Base-by-base conservation (phyloP, 1,139 yeast genomes). In the Pichia sp. region DNA sequence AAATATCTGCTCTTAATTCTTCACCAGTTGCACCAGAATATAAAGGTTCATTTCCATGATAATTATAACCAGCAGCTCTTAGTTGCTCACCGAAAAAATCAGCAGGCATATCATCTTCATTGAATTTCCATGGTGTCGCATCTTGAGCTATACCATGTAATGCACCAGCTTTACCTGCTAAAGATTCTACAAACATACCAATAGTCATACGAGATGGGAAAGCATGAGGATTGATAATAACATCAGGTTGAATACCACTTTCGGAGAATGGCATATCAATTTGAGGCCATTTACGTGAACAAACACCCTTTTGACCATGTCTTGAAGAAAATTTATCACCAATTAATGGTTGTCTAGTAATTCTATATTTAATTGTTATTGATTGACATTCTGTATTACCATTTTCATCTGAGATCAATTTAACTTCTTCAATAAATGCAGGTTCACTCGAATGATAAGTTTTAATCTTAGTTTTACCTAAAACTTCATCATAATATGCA, bases 161-260 rank as follows among this genome's bases (percentile, higher is more conserved):
- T 10, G 96, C 96, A 62, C 98, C 98, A 5, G 98, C 94, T 64
- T 91, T 91, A 58, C 98, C 98, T 14, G 98, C 98, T 48, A 91
- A 68, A 44, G 95, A 83, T 66, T 91, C 99, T 38, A 91, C 97
- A 68, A 91, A 91, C 98, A 91, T 91, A 69, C 98, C 99, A 64
- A 91, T 91, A 20, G 99, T 91, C 99, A 91, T 91, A 72, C 98
- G 94, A 41, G 97, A 89, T 53, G 98, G 98, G 89, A 91, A 91
- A 52, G 97, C 98, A 62, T 91, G 98, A 4, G 98, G 98, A 61
- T 91, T 91, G 58, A 91, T 91, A 58, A 91, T 91, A 52, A 91
- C 85, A 67, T 91, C 98, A 1, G 98, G 98, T 62, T 85, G 96
- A 49, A 91, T 89, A 57, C 98, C 98, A 28, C 84, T 70, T 66